Evolutionary conservation across 2,329 filamentous ascomycete genomes (phyloP).

Genomic region (Ophiostoma sp.): DNA sequence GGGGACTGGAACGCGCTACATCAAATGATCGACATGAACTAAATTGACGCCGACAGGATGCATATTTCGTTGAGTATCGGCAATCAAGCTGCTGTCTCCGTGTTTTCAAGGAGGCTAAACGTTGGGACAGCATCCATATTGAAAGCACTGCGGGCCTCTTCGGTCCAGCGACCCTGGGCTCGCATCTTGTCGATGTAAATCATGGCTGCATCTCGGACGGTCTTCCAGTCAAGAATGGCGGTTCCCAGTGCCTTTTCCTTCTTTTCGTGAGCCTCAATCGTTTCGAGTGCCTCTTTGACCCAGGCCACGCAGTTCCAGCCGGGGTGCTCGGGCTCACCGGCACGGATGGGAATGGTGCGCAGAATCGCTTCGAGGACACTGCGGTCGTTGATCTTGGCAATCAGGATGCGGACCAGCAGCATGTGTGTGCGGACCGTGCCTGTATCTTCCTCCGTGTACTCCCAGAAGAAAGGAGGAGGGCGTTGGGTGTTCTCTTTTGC

Average conservation of each 20-base stretch:
- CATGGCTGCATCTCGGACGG: not conserved
- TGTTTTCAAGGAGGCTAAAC: not conserved
- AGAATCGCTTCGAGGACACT: not conserved
- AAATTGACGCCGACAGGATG: too few relatives aligned
- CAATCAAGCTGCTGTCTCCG: not conserved
- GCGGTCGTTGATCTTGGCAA: not conserved
- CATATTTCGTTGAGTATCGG: too few relatives aligned
- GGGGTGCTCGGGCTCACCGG: not conserved
- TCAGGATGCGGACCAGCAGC: not conserved
- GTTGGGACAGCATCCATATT: not conserved
- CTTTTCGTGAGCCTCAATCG: not conserved
- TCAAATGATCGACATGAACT: too few relatives aligned
- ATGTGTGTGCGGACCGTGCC: not conserved
- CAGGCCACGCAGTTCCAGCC: conserved; percentile 3
- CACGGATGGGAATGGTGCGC: not conserved
- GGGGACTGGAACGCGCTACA: too few relatives aligned
- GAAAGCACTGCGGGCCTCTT: not conserved
- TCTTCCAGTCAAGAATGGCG: not conserved
- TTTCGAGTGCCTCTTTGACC: not conserved
- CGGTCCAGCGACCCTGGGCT: not conserved
- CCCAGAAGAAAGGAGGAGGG: not conserved
- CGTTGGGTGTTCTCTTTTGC: not conserved
- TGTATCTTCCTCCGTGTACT: not conserved
- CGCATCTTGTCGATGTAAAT: not conserved
- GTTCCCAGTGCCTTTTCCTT: not conserved